These are phyloP conservation scores for Candida methanosorbosa DNA, from an alignment of 805 yeast genomes.

Conservation along the genomic window DNA sequence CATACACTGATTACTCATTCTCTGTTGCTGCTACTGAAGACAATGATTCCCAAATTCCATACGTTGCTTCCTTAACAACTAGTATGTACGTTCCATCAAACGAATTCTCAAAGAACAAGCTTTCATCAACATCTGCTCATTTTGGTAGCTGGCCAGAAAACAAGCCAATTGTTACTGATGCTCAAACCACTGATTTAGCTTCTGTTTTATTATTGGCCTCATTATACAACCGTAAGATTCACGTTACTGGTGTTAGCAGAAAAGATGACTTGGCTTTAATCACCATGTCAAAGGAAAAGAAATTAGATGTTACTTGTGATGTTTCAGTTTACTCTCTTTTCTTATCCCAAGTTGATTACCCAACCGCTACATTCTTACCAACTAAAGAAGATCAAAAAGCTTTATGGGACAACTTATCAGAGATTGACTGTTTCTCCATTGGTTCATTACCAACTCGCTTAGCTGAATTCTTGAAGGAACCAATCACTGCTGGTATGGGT, in stretches of 20 bases:
- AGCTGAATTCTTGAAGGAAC: slow-evolving; percentile 55
- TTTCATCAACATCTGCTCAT: slow-evolving; percentile 72
- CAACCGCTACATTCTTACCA: slow-evolving; percentile 68
- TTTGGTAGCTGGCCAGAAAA: slow-evolving; percentile 75
- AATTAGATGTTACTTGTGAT: slow-evolving; percentile 81
- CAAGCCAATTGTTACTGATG: slow-evolving; percentile 88
- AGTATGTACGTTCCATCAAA: slow-evolving; percentile 77
- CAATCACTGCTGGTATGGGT: slow-evolving; percentile 65
- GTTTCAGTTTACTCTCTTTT: slow-evolving; percentile 75
- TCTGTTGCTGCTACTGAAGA: slow-evolving; percentile 74
- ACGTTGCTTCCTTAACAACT: slow-evolving; percentile 59
- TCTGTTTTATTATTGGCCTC: slow-evolving; percentile 85
- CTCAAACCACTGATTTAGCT: slow-evolving; percentile 87
- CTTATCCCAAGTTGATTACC: slow-evolving; percentile 62
- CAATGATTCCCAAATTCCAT: slow-evolving; percentile 54
- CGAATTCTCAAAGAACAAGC: slow-evolving; percentile 57
- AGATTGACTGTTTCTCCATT: slow-evolving; percentile 79
- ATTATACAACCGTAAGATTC: slow-evolving; percentile 75
- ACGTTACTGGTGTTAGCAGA: slow-evolving; percentile 77
- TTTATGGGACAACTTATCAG: slow-evolving; percentile 66
- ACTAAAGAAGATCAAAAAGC: slow-evolving; percentile 71
- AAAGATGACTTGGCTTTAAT: slow-evolving; percentile 78
- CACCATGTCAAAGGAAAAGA: slow-evolving; percentile 76
- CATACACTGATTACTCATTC: slow-evolving; percentile 76
- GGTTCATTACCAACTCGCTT: slow-evolving; percentile 72